Base-by-base conservation (phyloP, 1,139 yeast genomes). In the Taphrina populina region DNA sequence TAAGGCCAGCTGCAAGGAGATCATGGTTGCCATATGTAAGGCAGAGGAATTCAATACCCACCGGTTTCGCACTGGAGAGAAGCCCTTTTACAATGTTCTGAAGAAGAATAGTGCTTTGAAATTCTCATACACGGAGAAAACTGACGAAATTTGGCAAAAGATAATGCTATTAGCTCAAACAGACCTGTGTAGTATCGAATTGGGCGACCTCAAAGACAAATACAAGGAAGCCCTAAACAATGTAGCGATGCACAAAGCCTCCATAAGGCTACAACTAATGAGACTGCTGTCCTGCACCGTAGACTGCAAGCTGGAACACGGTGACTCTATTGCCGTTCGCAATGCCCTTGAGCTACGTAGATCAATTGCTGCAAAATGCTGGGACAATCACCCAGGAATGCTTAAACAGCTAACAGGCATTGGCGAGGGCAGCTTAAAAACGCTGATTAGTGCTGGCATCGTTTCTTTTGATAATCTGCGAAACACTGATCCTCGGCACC, bases 321-420 rank as follows among this genome's bases (percentile, higher is more conserved):
- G 67, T 30, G 80, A 77, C 62, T 72, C 74, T 0, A 59, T 62
- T 0, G 73, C 81, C 0, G 64, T 76, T 37, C 59, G 65, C 17
- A 70, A 67, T 40, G 63, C 75, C 8, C 62, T 77, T 6, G 66
- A 65, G 35, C 60, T 78, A 8, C 61, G 65, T 2, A 65, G 79
- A 52, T 72, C 76, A 41, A 58, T 76, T 2, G 63, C 64, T 41
- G 76, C 76, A 0, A 70, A 67, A 57, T 70, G 79, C 19, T 78
- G 82, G 82, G 80, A 76, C 60, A 73, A 71, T 46, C 64, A 74
- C 0, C 66, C 76, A 0, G 67, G 71, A 62, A 72, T 72, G 7
- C 63, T 78, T 23, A 67, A 73, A 53, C 82, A 78, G 57, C 58
- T 78, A 15, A 73, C 73, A 23, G 75, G 75, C 3, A 64, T 78